Evolutionary conservation across 805 yeast genomes (phyloP).

Genomic region (Hanseniaspora thailandica): DNA sequence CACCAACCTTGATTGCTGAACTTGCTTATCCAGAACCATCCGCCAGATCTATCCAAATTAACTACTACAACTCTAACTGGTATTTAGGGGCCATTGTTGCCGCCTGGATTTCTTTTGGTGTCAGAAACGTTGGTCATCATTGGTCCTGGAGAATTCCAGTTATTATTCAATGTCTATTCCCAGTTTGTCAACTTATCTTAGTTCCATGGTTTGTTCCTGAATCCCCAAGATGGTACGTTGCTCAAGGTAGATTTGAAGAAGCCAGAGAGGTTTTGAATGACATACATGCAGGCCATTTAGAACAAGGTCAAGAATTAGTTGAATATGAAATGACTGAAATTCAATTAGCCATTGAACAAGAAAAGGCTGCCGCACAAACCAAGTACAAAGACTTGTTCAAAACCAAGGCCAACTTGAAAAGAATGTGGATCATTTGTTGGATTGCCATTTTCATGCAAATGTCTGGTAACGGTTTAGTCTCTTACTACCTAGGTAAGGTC

Average conservation of each 20-base stretch:
- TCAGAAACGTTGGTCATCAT: conserved; percentile 25
- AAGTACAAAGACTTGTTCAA: conserved; percentile 32
- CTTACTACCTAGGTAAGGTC: conserved; percentile 41
- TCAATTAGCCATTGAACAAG: conserved; percentile 32
- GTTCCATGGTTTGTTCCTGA: conserved; percentile 39
- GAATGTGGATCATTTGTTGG: conserved; percentile 30
- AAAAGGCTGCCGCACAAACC: conserved; percentile 27
- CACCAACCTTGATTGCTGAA: conserved; percentile 41
- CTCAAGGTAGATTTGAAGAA: conserved; percentile 33
- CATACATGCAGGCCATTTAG: conserved; percentile 31
- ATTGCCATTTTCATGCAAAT: conserved; percentile 34
- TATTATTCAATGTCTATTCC: conserved; percentile 39
- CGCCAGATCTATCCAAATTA: conserved; percentile 33
- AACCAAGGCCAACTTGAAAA: conserved; percentile 33
- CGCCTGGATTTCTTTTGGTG: conserved; percentile 41
- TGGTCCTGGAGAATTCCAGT: conserved; percentile 48
- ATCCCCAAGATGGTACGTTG: conserved; percentile 37
- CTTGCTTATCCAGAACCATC: conserved; percentile 35
- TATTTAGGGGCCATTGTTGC: conserved; percentile 42
- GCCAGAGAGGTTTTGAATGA: conserved; percentile 34
- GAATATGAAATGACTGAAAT: conserved; percentile 34
- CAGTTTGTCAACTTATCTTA: conserved; percentile 32
- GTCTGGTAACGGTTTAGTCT: conserved; percentile 43
- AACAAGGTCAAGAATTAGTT: conserved; percentile 26
- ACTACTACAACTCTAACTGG: conserved; percentile 41